These are phyloP conservation scores for Gossypium anomalum DNA, from an alignment of 345 rosid species.

Conservation along the genomic window DNA sequence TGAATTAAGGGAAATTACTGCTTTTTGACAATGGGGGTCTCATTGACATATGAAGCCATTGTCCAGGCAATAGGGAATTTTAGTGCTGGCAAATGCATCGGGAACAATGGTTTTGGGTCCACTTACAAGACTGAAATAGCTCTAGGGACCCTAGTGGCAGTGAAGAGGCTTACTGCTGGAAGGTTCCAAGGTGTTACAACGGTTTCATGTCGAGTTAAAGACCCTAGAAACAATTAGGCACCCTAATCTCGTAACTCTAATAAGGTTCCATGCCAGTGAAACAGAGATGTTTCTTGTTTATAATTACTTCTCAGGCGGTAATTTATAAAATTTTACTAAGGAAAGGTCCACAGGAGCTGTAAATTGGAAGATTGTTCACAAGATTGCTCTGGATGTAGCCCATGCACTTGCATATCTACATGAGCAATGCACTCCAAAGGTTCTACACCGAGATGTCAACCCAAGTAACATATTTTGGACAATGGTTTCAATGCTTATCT, in stretches of 20 bases:
- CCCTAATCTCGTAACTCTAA: not conserved
- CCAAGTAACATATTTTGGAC: not conserved
- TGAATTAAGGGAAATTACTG: not conserved
- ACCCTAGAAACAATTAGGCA: not conserved
- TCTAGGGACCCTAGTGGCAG: not conserved
- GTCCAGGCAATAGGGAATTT: not conserved
- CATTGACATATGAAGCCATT: not conserved
- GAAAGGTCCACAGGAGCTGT: not conserved
- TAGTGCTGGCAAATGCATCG: not conserved
- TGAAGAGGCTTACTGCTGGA: not conserved
- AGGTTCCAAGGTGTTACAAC: not conserved
- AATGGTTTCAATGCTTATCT: not conserved
- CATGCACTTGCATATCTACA: not conserved
- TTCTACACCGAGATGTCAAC: not conserved
- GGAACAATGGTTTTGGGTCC: not conserved
- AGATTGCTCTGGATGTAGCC: not conserved
- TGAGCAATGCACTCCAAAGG: not conserved
- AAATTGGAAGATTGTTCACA: not conserved
- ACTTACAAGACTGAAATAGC: not conserved
- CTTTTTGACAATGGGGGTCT: not conserved
- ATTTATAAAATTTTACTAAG: slow-evolving; percentile 51
- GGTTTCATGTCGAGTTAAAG: not conserved
- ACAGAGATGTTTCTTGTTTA: slow-evolving; percentile 32
- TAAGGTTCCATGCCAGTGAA: not conserved
- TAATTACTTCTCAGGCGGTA: slow-evolving; percentile 58